Conservation (phyloP, 805 yeast genomes). For the Crinitomyces ghanaensis region DNA sequence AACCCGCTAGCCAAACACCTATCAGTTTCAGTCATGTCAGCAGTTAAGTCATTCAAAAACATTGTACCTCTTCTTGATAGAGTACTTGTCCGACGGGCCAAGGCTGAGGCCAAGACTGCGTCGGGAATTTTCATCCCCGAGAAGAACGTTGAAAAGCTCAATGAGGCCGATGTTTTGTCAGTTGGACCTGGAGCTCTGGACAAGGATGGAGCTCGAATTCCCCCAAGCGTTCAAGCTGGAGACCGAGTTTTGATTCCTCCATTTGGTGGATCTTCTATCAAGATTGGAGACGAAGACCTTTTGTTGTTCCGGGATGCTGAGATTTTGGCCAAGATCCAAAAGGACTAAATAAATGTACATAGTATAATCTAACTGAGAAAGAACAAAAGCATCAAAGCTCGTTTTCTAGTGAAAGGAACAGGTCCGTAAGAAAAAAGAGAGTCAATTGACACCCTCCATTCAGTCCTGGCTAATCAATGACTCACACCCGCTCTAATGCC, state of each 20-base stretch:
- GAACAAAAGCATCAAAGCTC: background rate
- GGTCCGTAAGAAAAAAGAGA: too few species aligned
- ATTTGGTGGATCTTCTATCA: slow-evolving; percentile 85
- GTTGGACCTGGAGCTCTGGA: slow-evolving; percentile 89
- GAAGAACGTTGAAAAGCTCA: slow-evolving; percentile 88
- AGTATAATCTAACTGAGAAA: background rate
- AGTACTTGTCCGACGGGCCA: slow-evolving; percentile 87
- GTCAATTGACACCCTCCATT: too few species aligned
- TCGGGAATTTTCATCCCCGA: slow-evolving; percentile 92
- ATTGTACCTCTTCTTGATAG: slow-evolving; percentile 92
- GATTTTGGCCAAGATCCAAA: slow-evolving; percentile 78
- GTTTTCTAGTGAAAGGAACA: too few species aligned
- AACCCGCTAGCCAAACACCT: too few species aligned
- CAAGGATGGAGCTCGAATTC: slow-evolving; percentile 59
- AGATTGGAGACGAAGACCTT: slow-evolving; percentile 66
- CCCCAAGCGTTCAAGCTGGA: slow-evolving; percentile 73
- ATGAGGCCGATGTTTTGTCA: slow-evolving; percentile 84
- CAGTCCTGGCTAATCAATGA: too few species aligned
- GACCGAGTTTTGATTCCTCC: slow-evolving; percentile 91
- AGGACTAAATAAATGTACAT: slow-evolving; percentile 44
- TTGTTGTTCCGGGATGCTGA: slow-evolving; percentile 85
- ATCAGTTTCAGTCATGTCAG: too few species aligned
- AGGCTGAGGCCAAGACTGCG: slow-evolving; percentile 84
- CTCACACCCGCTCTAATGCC: too few species aligned
- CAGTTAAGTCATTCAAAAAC: slow-evolving; percentile 72